A percentile compares a stretch with the other conserved stretches of the same genome.
These are phyloP conservation scores for Arthrobotrys iridis DNA, from an alignment of 2,329 filamentous ascomycete species.

Conservation along the genomic window DNA sequence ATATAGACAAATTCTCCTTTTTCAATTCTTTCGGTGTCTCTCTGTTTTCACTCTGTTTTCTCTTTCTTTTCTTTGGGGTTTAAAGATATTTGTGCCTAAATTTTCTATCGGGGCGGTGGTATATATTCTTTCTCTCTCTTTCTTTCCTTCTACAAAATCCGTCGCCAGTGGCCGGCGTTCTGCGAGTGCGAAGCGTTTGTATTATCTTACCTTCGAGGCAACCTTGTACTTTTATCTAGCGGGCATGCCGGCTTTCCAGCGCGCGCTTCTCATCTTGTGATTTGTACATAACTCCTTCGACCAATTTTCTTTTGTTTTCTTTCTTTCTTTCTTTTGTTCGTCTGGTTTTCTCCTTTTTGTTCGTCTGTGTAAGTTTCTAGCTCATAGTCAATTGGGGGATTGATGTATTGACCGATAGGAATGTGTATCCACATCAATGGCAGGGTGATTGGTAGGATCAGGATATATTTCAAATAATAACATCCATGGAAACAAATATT, in stretches of 20 bases:
- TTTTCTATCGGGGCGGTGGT: background rate
- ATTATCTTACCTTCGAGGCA: background rate
- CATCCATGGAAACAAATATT: too few relatives aligned
- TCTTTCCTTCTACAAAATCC: too few relatives aligned
- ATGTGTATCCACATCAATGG: too few relatives aligned
- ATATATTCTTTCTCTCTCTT: background rate
- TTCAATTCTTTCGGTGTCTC: too few relatives aligned
- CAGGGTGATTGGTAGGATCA: too few relatives aligned
- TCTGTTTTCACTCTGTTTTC: background rate
- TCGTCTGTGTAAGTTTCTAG: background rate
- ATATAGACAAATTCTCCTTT: background rate
- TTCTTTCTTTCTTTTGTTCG: too few relatives aligned
- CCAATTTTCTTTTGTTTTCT: background rate
- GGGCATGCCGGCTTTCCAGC: background rate
- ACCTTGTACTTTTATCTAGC: constrained; percentile 15
- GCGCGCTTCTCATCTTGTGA: background rate
- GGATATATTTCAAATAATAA: too few relatives aligned
- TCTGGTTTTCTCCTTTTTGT: too few relatives aligned
- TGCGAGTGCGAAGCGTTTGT: constrained; percentile 28
- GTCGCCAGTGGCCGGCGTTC: constrained; percentile 10
- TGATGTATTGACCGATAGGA: too few relatives aligned
- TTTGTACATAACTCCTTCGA: background rate
- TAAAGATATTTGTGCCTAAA: background rate
- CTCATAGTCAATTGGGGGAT: too few relatives aligned
- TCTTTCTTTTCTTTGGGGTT: background rate